Percentiles rank a stretch among this genome's conserved stretches.
Conservation (phyloP, 1,284 basidiomycete species). For the Schizophyllum commune region DNA sequence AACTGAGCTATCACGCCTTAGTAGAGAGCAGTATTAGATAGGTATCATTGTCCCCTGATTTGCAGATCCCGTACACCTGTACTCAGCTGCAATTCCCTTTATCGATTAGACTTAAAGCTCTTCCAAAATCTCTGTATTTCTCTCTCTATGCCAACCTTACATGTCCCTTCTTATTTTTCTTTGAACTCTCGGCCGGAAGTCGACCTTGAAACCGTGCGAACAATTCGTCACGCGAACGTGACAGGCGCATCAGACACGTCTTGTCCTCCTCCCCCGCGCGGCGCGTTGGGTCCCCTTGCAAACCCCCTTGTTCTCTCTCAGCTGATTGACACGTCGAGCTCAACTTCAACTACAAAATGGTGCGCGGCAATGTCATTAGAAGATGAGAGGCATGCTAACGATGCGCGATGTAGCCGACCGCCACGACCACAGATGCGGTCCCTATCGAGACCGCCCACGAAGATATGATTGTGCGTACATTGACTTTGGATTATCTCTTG, state of each 20-base stretch:
- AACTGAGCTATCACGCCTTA: not conserved
- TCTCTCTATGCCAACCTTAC: too few relatives aligned
- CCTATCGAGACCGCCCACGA: conserved; percentile 90
- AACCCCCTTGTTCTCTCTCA: not conserved
- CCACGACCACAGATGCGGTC: conserved; percentile 57
- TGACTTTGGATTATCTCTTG: too few relatives aligned
- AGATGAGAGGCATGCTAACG: not conserved
- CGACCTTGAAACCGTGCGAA: not conserved
- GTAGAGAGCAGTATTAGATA: too few relatives aligned
- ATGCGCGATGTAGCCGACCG: conserved; percentile 32
- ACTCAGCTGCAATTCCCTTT: too few relatives aligned
- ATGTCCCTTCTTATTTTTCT: too few relatives aligned
- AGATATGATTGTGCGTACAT: conserved; percentile 82
- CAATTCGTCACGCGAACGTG: not conserved
- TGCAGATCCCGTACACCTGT: too few relatives aligned
- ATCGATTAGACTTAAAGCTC: too few relatives aligned
- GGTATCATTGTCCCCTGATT: too few relatives aligned
- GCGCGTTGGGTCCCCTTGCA: not conserved
- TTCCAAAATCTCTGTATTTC: too few relatives aligned
- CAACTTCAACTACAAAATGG: not conserved
- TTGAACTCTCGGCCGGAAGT: too few relatives aligned
- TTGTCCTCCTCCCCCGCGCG: not conserved
- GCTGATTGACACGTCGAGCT: not conserved
- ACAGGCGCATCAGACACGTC: not conserved
- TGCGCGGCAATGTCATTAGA: not conserved